These are phyloP conservation scores for Gnaphalium uliginosum DNA, from an alignment of 129 eudicot genomes.

Conservation along the genomic window DNA sequence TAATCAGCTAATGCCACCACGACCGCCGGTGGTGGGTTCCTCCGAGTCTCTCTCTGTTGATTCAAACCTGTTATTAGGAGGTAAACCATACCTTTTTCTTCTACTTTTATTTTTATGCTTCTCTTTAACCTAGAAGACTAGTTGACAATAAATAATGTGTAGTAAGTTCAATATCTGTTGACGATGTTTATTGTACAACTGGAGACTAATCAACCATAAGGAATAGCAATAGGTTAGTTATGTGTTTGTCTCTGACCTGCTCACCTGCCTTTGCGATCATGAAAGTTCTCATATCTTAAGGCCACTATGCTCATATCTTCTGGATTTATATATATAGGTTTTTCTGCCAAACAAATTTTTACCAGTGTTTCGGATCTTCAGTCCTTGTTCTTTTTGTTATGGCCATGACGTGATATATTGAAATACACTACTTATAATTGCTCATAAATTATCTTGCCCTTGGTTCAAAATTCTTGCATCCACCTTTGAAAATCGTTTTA, in stretches of 20 bases:
- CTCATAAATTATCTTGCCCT: too few species aligned
- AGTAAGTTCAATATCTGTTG: background rate
- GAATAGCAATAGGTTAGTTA: too few species aligned
- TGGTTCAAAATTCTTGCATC: too few species aligned
- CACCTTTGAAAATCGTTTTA: too few species aligned
- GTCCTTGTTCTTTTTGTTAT: too few species aligned
- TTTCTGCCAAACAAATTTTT: too few species aligned
- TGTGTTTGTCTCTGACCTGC: background rate
- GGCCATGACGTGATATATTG: too few species aligned
- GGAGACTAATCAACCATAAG: background rate
- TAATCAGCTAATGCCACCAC: slow-evolving; percentile 51
- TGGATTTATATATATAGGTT: background rate
- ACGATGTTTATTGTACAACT: background rate
- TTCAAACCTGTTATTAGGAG: slow-evolving; percentile 57
- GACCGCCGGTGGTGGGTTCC: slow-evolving; percentile 44
- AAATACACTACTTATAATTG: too few species aligned
- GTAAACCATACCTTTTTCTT: slow-evolving; percentile 26
- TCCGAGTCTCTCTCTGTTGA: slow-evolving; percentile 52
- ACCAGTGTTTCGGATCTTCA: too few species aligned
- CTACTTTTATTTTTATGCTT: background rate
- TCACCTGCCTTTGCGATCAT: background rate
- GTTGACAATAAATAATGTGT: background rate
- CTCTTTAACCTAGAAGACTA: background rate
- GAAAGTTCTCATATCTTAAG: background rate
- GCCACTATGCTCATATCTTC: background rate